Percentiles rank a stretch among this genome's conserved stretches.
phyloP scores from a whole-genome alignment of 1,284 basidiomycete species.

The Trametes pubescens region DNA sequence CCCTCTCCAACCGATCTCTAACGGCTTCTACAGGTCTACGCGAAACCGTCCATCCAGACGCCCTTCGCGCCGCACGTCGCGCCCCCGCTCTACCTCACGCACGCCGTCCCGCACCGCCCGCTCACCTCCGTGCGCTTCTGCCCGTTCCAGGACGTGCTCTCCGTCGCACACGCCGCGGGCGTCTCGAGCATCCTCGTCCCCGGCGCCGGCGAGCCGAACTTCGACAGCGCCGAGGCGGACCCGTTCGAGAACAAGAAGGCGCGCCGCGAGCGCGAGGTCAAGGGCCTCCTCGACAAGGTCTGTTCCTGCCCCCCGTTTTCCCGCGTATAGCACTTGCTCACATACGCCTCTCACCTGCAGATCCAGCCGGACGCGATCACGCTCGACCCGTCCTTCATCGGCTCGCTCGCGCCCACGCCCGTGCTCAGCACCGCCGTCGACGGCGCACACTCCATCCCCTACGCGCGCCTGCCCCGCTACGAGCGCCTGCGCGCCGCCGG shows the following conservation, averaged over 20 bases:
- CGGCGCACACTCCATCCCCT: conserved; percentile 64
- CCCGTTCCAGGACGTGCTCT: conserved; percentile 94
- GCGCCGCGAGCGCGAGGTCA: conserved; percentile 91
- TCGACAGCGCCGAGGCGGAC: conserved; percentile 93
- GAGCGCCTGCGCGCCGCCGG: conserved; percentile 78
- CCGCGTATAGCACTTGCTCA: neutral
- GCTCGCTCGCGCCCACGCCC: conserved; percentile 69
- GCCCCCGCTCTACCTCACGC: conserved; percentile 88
- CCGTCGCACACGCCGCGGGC: conserved; percentile 77
- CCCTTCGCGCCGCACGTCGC: conserved; percentile 57
- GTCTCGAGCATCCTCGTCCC: conserved; percentile 90
- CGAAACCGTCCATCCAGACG: conserved; percentile 69
- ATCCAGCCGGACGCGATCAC: conserved; percentile 95
- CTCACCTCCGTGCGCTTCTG: conserved; percentile 80
- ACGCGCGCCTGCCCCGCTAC: conserved; percentile 74
- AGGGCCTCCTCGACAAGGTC: conserved; percentile 90
- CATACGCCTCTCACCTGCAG: conserved; percentile 45
- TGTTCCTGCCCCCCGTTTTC: conserved; percentile 21
- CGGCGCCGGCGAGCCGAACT: conserved; percentile 94
- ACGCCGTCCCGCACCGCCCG: conserved; percentile 76
- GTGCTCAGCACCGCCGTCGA: conserved; percentile 67
- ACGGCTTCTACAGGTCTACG: conserved; percentile 62
- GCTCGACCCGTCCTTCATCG: conserved; percentile 87
- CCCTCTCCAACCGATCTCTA: neutral
- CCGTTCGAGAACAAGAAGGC: conserved; percentile 90